Evolutionary conservation across 2,329 filamentous ascomycete genomes (phyloP).

Genomic region (Fulvia fulva): DNA sequence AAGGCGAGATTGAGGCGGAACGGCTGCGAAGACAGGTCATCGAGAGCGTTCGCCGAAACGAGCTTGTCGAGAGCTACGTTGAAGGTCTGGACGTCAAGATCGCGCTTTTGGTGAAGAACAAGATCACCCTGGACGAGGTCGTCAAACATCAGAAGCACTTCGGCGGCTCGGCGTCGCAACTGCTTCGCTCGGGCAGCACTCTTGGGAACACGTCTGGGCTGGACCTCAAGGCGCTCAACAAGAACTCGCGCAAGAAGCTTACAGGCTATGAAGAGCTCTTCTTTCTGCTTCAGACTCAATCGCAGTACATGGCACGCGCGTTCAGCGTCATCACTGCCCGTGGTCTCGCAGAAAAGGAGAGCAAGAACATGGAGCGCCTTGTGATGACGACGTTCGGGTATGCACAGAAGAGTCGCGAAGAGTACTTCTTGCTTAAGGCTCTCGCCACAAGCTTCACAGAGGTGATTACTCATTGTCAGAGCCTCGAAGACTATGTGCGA

Average conservation of each 20-base stretch:
- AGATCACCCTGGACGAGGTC: slow-evolving; percentile 96
- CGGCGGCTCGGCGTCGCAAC: slow-evolving; percentile 56
- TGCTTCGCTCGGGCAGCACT: slow-evolving; percentile 29
- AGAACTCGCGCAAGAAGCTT: slow-evolving; percentile 89
- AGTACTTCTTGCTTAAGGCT: slow-evolving; percentile 92
- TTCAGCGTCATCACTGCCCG: slow-evolving; percentile 81
- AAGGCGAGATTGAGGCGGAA: slow-evolving; percentile 97
- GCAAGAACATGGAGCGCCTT: slow-evolving; percentile 84
- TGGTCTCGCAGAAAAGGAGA: slow-evolving; percentile 83
- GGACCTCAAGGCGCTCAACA: slow-evolving; percentile 95
- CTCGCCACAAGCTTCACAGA: slow-evolving; percentile 78
- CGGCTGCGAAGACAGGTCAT: slow-evolving; percentile 91
- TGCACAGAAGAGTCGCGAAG: slow-evolving; percentile 91
- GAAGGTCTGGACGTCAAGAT: slow-evolving; percentile 99
- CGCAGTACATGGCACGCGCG: slow-evolving; percentile 84
- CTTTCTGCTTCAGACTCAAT: slow-evolving; percentile 94
- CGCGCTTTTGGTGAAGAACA: slow-evolving; percentile 96
- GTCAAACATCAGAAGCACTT: slow-evolving; percentile 96
- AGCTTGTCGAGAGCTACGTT: slow-evolving; percentile 95
- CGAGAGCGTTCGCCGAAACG: slow-evolving; percentile 94
- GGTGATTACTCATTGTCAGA: slow-evolving; percentile 70
- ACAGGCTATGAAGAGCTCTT: slow-evolving; percentile 97
- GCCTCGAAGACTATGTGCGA: slow-evolving; percentile 78
- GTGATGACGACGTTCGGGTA: slow-evolving; percentile 98
- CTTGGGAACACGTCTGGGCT: slow-evolving; percentile 67